phyloP scores from a whole-genome alignment of 192 early-diverging fungal genomes.

The Coemansia sp. region DNA sequence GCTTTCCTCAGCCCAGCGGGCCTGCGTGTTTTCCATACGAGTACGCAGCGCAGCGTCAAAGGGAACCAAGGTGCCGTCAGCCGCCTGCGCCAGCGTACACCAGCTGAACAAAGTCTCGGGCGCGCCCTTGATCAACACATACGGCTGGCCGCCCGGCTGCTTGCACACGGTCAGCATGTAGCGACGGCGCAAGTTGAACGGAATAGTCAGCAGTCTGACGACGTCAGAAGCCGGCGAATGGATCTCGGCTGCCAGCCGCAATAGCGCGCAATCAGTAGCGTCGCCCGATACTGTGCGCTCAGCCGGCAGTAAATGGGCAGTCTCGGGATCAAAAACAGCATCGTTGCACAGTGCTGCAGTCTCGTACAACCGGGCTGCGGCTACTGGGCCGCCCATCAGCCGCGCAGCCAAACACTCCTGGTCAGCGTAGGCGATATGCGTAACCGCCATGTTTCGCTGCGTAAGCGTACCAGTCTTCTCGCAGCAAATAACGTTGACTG shows the following conservation, averaged over 20 bases:
- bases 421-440: slow-evolving; percentile 22
- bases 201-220: slow-evolving; percentile 59
- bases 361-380: slow-evolving; percentile 43
- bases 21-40: slow-evolving; percentile 53
- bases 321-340: slow-evolving; percentile 65
- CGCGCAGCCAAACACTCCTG: slow-evolving; percentile 27
- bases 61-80: slow-evolving; percentile 46
- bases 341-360: slow-evolving; percentile 68
- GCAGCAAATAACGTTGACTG: slow-evolving; percentile 72
- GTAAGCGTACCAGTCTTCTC: slow-evolving; percentile 97
- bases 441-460: slow-evolving; percentile 72
- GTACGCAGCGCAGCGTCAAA: slow-evolving; percentile 39
- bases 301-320: slow-evolving; percentile 53
- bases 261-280: slow-evolving; percentile 83
- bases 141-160: slow-evolving; percentile 23
- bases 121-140: slow-evolving; percentile 78
- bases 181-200: slow-evolving; percentile 78
- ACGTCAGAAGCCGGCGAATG: slow-evolving; percentile 16
- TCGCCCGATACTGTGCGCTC: slow-evolving; percentile 76
- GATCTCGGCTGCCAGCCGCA: slow-evolving; percentile 65
- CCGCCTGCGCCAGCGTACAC: slow-evolving; percentile 51
- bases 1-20: slow-evolving; percentile 54
- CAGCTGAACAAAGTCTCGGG: slow-evolving; percentile 71
- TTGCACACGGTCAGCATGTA: slow-evolving; percentile 64
- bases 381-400: not conserved